Conservation (phyloP, 305 asterid species). For the Rubia tinctorum region DNA sequence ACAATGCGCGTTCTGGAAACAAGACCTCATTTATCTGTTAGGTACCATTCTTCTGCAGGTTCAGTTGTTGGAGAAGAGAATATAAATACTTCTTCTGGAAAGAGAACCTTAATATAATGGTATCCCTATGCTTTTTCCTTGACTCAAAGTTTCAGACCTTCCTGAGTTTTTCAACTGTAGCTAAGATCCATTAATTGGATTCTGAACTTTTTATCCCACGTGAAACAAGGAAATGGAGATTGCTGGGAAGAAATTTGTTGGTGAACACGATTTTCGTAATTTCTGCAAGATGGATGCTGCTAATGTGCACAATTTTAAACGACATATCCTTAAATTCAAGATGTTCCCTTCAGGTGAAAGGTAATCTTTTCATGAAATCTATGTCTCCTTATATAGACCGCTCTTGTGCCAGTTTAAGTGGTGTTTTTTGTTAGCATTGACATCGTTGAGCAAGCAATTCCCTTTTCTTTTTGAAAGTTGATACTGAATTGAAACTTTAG, state of each 20-base stretch:
- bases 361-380: constrained; percentile 30
- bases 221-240: constrained; percentile 71
- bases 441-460: background rate
- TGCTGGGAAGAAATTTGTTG: constrained; percentile 75
- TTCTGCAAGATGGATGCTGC: constrained; percentile 99
- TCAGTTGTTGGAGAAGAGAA: constrained; percentile 87
- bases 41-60: constrained; percentile 45
- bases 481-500: background rate
- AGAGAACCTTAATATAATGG: constrained; percentile 63
- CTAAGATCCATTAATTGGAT: constrained; percentile 14
- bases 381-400: background rate
- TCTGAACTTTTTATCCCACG: constrained; percentile 15
- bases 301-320: constrained; percentile 77
- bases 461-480: background rate
- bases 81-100: constrained; percentile 96
- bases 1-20: constrained; percentile 7
- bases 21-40: constrained; percentile 7
- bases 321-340: constrained; percentile 59
- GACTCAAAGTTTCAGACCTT: background rate
- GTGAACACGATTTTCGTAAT: constrained; percentile 96
- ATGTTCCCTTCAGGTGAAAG: constrained; percentile 70
- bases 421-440: background rate
- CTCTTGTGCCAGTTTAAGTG: background rate
- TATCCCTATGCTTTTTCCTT: constrained; percentile 37
- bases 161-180: background rate